phyloP scores from a whole-genome alignment of 345 rosid species.

The Pugionium cornutum region DNA sequence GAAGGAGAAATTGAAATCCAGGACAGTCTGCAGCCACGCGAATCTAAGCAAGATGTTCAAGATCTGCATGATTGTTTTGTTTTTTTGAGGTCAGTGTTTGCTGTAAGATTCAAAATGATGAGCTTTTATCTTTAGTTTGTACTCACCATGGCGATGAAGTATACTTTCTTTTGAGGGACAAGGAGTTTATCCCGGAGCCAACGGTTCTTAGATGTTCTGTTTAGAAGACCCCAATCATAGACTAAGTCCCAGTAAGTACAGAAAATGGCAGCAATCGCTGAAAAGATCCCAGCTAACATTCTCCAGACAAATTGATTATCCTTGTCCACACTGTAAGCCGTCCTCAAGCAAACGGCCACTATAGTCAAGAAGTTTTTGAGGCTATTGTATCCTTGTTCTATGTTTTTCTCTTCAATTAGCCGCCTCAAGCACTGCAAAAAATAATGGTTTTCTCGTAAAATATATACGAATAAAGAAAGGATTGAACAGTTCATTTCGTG shows the following conservation, averaged over 20 bases:
- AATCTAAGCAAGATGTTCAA: slow-evolving; percentile 57
- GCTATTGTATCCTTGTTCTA: slow-evolving; percentile 60
- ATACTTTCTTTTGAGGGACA: slow-evolving; percentile 50
- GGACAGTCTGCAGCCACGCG: slow-evolving; percentile 73
- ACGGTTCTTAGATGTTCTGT: slow-evolving; percentile 52
- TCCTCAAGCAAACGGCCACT: slow-evolving; percentile 62
- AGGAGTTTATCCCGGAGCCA: slow-evolving; percentile 82
- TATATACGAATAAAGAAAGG: not conserved
- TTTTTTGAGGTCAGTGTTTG: not conserved
- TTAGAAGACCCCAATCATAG: slow-evolving; percentile 75
- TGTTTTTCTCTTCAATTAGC: slow-evolving; percentile 58
- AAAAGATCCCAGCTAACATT: slow-evolving; percentile 49
- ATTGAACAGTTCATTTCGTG: not conserved
- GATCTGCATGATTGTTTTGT: slow-evolving; percentile 31
- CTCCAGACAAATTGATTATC: slow-evolving; percentile 40
- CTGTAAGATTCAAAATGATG: slow-evolving; percentile 1
- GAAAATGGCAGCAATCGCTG: slow-evolving; percentile 51
- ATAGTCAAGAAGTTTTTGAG: slow-evolving; percentile 60
- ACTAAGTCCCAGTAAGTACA: slow-evolving; percentile 73
- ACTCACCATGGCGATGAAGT: slow-evolving; percentile 63
- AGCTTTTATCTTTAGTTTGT: not conserved
- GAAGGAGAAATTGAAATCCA: slow-evolving; percentile 37
- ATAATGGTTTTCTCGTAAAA: not conserved
- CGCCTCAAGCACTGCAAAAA: slow-evolving; percentile 60
- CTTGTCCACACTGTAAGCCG: slow-evolving; percentile 43